phyloP scores from a whole-genome alignment of 1,284 basidiomycete species.

The Fomitopsis pinicola region DNA sequence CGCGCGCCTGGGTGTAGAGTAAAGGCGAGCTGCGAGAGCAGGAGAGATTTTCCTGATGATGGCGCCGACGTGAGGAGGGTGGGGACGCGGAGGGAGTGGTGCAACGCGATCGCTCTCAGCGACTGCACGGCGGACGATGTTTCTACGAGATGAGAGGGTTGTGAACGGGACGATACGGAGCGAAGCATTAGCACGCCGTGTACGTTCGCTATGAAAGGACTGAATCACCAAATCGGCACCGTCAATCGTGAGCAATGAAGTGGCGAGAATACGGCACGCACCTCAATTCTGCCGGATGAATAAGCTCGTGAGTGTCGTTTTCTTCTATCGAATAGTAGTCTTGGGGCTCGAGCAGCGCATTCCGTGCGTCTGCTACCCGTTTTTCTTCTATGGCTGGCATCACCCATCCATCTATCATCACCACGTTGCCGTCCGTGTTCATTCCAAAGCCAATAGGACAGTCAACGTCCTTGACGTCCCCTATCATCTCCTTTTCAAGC shows the following conservation, averaged over 20 bases:
- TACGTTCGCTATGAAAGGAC: constrained; percentile 52
- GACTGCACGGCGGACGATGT: constrained; percentile 62
- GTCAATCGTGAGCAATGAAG: constrained; percentile 1
- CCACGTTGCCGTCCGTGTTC: constrained; percentile 37
- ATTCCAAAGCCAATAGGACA: constrained; percentile 52
- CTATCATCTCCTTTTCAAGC: constrained; percentile 59
- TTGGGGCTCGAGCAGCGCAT: constrained; percentile 39
- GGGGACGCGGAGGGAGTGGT: constrained; percentile 69
- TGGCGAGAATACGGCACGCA: constrained; percentile 27
- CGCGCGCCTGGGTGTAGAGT: constrained; percentile 52
- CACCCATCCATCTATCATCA: constrained; percentile 72
- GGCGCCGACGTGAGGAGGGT: constrained; percentile 84
- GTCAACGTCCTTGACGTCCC: constrained; percentile 49
- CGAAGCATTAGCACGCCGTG: constrained; percentile 63
- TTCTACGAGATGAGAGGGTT: constrained; percentile 41
- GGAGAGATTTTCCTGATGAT: constrained; percentile 86
- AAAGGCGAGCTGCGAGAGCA: constrained; percentile 75
- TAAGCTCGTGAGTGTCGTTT: constrained; percentile 27
- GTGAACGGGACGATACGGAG: constrained; percentile 20
- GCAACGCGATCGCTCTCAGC: constrained; percentile 62
- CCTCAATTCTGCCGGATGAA: constrained; percentile 50
- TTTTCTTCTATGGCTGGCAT: constrained; percentile 65
- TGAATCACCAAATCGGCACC: constrained; percentile 21
- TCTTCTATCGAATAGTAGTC: constrained; percentile 45
- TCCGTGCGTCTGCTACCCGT: constrained; percentile 53